Base-by-base conservation (phyloP, 345 rosid species). In the Luvunga scandens region DNA sequence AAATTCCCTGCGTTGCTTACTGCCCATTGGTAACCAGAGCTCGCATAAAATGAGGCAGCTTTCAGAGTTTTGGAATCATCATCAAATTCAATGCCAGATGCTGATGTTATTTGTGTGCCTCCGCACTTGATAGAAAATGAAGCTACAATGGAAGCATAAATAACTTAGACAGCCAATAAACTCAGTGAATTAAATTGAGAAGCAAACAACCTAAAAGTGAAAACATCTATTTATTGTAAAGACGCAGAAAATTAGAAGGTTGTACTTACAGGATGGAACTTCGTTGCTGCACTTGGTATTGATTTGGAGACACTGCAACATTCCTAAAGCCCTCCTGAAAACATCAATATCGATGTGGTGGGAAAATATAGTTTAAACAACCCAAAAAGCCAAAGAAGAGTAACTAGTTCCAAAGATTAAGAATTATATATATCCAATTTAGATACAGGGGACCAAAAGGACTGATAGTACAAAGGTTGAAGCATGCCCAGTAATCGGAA, bases 111-210 rank as follows among this genome's bases (percentile, higher is more conserved):
- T 33, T 78, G 73, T 22, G 82, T 80, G 66, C 91, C 93, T 66
- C 93, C 93, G 42, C 88, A 85, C 60, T 88, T 86, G 86, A 90
- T 70, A 24, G 90, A 78, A 79, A 90, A 85, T 39, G 91, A 84
- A 78, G 89, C 90, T 88, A 88, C 81, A 78, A 36, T n/a, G 63
- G 13, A 31, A 63, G 9, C n/a, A 64, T 25, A 33, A 38, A 66
- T 34, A 72, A 57, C 42, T 39, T 4, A 25, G 8, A 25, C 22
- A 2, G 53, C n/a, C 6, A 13, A 70, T 50, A 27, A 53, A 50
- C 33, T 48, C 31, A 66, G 22, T 6, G 22, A 25, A 16, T 48
- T 24, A 42, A 3, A 69, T 45, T 45, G 1, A 5, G 16, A 45
- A 68, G 30, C 45, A 68, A 68, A 68, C 71, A 21, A n/a, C 24